These are phyloP conservation scores for Penicillium corylophilum DNA, from an alignment of 2,329 filamentous ascomycete species.

Conservation along the genomic window DNA sequence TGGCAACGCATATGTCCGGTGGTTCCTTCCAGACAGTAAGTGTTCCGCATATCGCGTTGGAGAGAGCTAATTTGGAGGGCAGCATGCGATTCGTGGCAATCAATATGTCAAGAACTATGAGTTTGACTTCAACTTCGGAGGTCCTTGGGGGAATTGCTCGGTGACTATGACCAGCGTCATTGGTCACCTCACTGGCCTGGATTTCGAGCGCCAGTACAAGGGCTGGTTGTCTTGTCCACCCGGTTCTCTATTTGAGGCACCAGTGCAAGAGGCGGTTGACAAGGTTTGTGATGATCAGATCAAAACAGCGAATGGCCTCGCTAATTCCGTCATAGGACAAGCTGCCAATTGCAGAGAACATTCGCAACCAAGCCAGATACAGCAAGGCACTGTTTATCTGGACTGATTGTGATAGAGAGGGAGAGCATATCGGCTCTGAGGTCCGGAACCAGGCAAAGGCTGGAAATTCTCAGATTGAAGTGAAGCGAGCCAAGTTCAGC, in stretches of 20 bases:
- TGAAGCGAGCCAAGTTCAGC: constrained; percentile 88
- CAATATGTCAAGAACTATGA: constrained; percentile 91
- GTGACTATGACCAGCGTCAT: constrained; percentile 94
- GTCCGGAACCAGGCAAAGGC: constrained; percentile 77
- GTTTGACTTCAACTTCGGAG: constrained; percentile 85
- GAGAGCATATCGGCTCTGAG: constrained; percentile 92
- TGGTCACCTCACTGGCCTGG: constrained; percentile 79
- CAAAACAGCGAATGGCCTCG: neutral
- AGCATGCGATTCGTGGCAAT: constrained; percentile 67
- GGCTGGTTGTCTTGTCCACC: constrained; percentile 82
- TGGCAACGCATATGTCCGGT: constrained; percentile 84
- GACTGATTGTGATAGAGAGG: constrained; percentile 98
- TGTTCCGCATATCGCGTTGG: constrained; percentile 12
- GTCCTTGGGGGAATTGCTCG: constrained; percentile 73
- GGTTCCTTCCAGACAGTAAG: constrained; percentile 69
- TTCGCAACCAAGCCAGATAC: constrained; percentile 71
- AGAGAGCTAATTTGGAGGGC: constrained; percentile 21
- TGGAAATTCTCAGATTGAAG: constrained; percentile 70
- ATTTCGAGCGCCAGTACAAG: constrained; percentile 72
- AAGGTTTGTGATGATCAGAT: constrained; percentile 50
- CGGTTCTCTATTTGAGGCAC: constrained; percentile 75
- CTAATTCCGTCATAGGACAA: constrained; percentile 61
- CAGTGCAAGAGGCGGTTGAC: constrained; percentile 66
- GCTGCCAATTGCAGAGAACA: constrained; percentile 77
- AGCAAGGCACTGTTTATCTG: constrained; percentile 85